Evolutionary conservation across 352 stramenopile genomes (phyloP), one percentile per base, ranked within the genome.

Genomic region (Phytophthora sojae): DNA sequence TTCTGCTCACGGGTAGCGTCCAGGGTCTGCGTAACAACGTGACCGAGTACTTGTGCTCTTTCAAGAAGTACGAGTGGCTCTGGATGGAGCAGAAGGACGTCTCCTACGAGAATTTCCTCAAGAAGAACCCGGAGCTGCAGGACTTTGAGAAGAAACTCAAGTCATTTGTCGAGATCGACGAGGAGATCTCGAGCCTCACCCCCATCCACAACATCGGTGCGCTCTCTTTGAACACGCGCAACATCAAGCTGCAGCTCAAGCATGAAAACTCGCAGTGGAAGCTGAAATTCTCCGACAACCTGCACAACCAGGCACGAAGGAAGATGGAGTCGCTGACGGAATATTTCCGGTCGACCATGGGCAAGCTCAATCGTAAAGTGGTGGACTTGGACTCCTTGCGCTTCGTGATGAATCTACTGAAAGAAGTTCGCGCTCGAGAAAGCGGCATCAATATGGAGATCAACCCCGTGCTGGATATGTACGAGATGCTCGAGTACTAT

Each of bases 381-480:
- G 90, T 98, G 30, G 97, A 99, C 69, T 86, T 99, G 19, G 96
- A 99, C 72, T 98, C 95, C 30, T 83, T 99, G 8, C 86, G 96
- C 0, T 99, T 98, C 64, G 98, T 99, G 51, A 99, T 99, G 98
- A 95, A 98, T 67, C 65, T 99, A 39, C 85, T 99, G 1, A 97
- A 98, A 65, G 97, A 99, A 80, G 95, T 99, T 15, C 94, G 97
- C n/a, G 93, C 97, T 19, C 90, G 97, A 25, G 97, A 99, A 67
- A 98, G 95, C 54, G 96, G 92, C 6, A 99, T 99, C 77, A 98
- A 99, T 53, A 98, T 99, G 91, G 97, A 99, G 74, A 99, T 99
- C 66, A 96, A 97, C 50, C 97, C 98, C 3, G 97, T 99, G 47
- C 88, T 99, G 56, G 97, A 99, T 55, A 99, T 99, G 97, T 99